Evolutionary conservation across 108 stramenopile genomes (phyloP).

Genomic region (Fragilariopsis cylindrus): DNA sequence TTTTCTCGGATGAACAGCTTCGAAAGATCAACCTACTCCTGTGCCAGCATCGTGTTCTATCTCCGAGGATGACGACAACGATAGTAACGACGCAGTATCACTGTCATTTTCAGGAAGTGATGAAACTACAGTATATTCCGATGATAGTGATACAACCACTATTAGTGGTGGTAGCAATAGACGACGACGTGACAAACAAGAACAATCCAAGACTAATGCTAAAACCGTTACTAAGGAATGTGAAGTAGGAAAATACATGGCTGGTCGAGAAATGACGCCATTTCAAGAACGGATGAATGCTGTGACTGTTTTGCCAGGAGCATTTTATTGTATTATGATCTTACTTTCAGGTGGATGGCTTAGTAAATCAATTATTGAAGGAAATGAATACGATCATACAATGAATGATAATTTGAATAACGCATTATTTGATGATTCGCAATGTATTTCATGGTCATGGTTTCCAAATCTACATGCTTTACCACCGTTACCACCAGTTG

Average conservation of each 20-base stretch:
- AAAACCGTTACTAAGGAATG: background rate
- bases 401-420: constrained; percentile 19
- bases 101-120: background rate
- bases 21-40: too few relatives aligned
- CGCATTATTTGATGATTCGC: constrained; percentile 25
- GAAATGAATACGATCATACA: background rate
- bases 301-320: constrained; percentile 62
- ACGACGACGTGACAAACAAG: background rate
- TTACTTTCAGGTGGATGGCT: constrained; percentile 67
- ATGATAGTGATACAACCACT: background rate
- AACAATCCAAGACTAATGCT: background rate
- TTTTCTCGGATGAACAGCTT: too few relatives aligned
- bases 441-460: constrained; percentile 40
- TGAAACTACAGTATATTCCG: constrained; percentile 2
- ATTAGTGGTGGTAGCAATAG: background rate
- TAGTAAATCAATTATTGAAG: constrained; percentile 4
- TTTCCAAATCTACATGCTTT: constrained; percentile 64
- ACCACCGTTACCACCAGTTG: constrained; percentile 58
- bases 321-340: constrained; percentile 55
- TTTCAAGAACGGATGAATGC: constrained; percentile 77
- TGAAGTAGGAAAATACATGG: constrained; percentile 42
- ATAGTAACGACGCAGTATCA: background rate
- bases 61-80: background rate
- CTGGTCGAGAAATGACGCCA: constrained; percentile 70
- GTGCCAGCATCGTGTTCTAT: background rate